phyloP scores from a whole-genome alignment of 495 filamentous ascomycete species.

The Penicillium psychrofluorescens region DNA sequence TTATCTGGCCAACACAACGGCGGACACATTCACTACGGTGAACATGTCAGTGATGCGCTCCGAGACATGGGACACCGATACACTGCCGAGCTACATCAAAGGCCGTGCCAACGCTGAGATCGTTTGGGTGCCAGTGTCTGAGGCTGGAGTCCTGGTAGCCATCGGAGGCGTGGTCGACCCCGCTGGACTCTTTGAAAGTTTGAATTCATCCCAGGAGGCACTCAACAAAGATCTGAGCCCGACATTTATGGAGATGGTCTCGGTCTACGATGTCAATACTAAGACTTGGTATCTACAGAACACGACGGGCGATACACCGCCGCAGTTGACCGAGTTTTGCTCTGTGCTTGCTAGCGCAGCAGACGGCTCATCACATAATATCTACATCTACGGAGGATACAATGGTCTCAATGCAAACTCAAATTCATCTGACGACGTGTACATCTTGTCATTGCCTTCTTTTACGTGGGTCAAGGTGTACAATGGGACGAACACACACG shows the following conservation, averaged over 20 bases:
- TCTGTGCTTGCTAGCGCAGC: constrained; percentile 54
- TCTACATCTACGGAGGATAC: constrained; percentile 72
- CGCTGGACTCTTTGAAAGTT: constrained; percentile 15
- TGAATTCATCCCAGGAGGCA: constrained; percentile 24
- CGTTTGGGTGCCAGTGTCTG: constrained; percentile 63
- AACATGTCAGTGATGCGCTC: constrained; percentile 46
- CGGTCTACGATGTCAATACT: constrained; percentile 63
- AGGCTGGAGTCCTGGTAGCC: constrained; percentile 55
- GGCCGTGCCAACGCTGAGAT: constrained; percentile 56
- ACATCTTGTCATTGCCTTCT: constrained; percentile 65
- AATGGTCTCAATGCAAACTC: constrained; percentile 33
- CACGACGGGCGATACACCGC: constrained; percentile 47
- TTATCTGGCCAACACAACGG: constrained; percentile 13
- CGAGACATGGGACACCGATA: constrained; percentile 48
- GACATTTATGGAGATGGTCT: constrained; percentile 54
- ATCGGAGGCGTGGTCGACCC: constrained; percentile 61
- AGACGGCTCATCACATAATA: constrained; percentile 58
- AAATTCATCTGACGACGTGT: constrained; percentile 56
- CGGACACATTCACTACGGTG: constrained; percentile 49
- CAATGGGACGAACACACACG: constrained; percentile 36
- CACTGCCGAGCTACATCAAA: constrained; percentile 41
- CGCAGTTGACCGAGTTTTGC: constrained; percentile 52
- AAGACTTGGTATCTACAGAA: constrained; percentile 48
- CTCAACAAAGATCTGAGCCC: constrained; percentile 48
- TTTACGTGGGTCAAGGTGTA: constrained; percentile 68